phyloP scores from a whole-genome alignment of 169 alveolate species.

The Babesia caballi region DNA sequence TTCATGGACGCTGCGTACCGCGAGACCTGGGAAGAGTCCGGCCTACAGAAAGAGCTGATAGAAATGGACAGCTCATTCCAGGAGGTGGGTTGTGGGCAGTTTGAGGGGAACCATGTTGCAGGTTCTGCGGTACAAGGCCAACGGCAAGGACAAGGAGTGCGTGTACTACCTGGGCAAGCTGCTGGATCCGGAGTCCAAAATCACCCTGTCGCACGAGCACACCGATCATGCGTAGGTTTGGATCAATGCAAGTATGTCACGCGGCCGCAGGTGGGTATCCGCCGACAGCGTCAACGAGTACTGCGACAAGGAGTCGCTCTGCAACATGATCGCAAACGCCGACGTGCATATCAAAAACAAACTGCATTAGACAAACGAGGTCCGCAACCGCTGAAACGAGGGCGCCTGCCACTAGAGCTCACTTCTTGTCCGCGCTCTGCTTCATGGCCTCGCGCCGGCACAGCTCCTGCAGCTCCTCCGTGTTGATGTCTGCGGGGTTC shows the following conservation, averaged over 20 bases:
- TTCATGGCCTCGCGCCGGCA: conserved; percentile 83
- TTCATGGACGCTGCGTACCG: conserved; percentile 69
- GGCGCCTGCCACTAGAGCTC: not conserved
- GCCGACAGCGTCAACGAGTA: conserved; percentile 14
- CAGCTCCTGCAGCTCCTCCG: conserved; percentile 86
- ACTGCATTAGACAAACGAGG: not conserved
- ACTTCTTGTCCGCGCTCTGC: conserved; percentile 56
- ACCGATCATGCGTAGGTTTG: conserved; percentile 65
- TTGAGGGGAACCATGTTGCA: not conserved
- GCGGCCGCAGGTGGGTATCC: conserved; percentile 46
- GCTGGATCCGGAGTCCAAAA: conserved; percentile 35
- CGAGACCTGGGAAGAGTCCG: conserved; percentile 76
- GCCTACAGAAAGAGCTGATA: conserved; percentile 48
- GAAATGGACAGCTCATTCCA: conserved; percentile 56
- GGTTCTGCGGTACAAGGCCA: conserved; percentile 64
- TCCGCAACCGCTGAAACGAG: not conserved
- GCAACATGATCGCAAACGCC: conserved; percentile 33
- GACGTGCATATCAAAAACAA: conserved; percentile 9
- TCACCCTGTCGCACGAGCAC: conserved; percentile 74
- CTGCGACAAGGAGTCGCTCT: conserved; percentile 60
- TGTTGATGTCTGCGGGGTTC: conserved; percentile 85
- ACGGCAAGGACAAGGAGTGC: conserved; percentile 68
- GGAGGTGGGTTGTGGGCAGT: conserved; percentile 38
- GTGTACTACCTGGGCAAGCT: conserved; percentile 68
- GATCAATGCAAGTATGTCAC: not conserved